These are phyloP conservation scores for Penicillium sclerotigenum DNA, from an alignment of 2,329 filamentous ascomycete species.

Conservation along the genomic window DNA sequence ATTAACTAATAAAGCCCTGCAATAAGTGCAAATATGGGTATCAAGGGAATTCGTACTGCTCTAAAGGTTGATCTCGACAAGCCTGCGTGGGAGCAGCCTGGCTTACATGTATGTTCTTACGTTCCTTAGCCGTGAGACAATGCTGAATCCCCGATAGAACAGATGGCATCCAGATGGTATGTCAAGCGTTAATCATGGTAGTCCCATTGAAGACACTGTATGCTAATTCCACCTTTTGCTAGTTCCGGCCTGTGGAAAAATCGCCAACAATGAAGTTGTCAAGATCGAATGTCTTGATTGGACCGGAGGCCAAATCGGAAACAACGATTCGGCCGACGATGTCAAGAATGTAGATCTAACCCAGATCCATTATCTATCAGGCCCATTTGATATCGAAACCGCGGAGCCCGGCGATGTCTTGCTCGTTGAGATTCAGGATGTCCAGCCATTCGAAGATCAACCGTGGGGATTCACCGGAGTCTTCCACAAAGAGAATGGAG, in stretches of 20 bases:
- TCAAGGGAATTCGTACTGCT: conserved; percentile 61
- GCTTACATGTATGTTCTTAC: conserved; percentile 61
- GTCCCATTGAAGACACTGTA: background rate
- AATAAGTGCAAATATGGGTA: conserved; percentile 30
- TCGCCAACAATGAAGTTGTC: conserved; percentile 80
- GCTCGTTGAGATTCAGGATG: conserved; percentile 86
- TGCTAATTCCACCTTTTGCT: background rate
- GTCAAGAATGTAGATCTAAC: conserved; percentile 80
- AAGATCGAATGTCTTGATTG: conserved; percentile 93
- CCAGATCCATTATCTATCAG: conserved; percentile 80
- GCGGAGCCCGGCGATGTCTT: conserved; percentile 83
- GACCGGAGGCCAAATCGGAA: conserved; percentile 74
- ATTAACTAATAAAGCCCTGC: background rate
- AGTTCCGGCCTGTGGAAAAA: conserved; percentile 72
- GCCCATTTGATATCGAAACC: conserved; percentile 81
- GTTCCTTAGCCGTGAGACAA: background rate
- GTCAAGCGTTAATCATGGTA: conserved; percentile 16
- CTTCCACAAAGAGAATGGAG: conserved; percentile 77
- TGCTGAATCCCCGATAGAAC: conserved; percentile 55
- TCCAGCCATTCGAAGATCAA: conserved; percentile 79
- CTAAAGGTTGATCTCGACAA: conserved; percentile 71
- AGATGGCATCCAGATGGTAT: conserved; percentile 89
- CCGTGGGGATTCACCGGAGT: conserved; percentile 90
- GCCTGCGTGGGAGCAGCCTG: conserved; percentile 65
- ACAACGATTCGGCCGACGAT: conserved; percentile 88